These are phyloP conservation scores for Spongospora subterranea DNA, from an alignment of 208 protist genomes.

Conservation along the genomic window DNA sequence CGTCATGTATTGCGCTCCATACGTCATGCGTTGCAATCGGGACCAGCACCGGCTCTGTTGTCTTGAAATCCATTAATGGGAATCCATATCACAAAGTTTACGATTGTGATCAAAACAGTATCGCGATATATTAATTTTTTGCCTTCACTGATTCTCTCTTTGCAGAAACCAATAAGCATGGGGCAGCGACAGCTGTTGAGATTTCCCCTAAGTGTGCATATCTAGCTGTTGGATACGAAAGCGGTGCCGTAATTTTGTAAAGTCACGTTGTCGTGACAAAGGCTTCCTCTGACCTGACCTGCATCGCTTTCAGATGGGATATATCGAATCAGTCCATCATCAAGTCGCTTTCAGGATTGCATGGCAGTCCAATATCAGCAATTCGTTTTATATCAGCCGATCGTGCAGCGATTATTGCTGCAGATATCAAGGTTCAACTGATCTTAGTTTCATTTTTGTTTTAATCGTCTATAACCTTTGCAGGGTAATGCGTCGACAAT, in stretches of 20 bases:
- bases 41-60: background rate
- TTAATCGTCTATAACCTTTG: background rate
- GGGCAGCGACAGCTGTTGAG: background rate
- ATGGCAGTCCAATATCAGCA: background rate
- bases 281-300: background rate
- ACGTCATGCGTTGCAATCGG: background rate
- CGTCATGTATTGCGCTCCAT: background rate
- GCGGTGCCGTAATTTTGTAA: background rate
- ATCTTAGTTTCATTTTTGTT: background rate
- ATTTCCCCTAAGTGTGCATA: background rate
- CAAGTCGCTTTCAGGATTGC: conserved; percentile 2
- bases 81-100: background rate
- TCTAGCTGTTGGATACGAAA: background rate
- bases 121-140: background rate
- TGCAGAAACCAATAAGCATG: background rate
- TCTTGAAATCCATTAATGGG: background rate
- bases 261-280: background rate
- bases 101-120: background rate
- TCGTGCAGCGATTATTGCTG: background rate
- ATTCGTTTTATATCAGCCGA: background rate
- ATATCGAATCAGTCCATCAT: background rate
- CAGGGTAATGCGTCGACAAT: background rate
- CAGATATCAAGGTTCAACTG: background rate
- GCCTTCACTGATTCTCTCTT: background rate
- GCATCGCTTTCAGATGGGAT: conserved; percentile 31